These are phyloP conservation scores for Aegilops sharonensis DNA, from an alignment of 176 grass and related monocot species.

Conservation along the genomic window DNA sequence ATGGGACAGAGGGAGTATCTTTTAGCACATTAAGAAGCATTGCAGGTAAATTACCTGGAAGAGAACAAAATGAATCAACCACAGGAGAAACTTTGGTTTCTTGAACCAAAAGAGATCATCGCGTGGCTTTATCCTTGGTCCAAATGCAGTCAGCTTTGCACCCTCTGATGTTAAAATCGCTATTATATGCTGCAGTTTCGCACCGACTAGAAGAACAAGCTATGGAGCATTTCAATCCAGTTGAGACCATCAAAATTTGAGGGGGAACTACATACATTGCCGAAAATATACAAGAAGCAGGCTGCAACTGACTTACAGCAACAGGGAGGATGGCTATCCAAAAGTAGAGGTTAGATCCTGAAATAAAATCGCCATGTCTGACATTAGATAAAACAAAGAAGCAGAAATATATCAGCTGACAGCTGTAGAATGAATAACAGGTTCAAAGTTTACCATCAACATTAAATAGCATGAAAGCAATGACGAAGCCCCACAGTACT, in stretches of 20 bases:
- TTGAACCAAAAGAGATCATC: conserved; percentile 99
- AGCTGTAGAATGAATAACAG: neutral
- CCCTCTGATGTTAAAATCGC: conserved; percentile 84
- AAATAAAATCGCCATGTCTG: conserved; percentile 25
- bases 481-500: conserved; percentile 85
- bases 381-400: neutral
- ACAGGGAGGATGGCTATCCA: conserved; percentile 98
- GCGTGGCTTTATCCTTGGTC: conserved; percentile 64
- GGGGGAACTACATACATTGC: neutral
- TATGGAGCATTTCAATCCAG: conserved; percentile 31
- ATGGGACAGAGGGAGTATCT: no score
- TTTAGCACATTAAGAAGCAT: conserved; percentile 20
- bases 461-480: conserved; percentile 98
- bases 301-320: conserved; percentile 47
- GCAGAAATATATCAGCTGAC: neutral
- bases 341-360: conserved; percentile 96
- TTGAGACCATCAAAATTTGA: neutral
- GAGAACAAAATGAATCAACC: conserved; percentile 94
- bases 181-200: conserved; percentile 94
- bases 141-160: conserved; percentile 64
- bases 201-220: conserved; percentile 95
- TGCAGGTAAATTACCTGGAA: conserved; percentile 58
- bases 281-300: neutral
- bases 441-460: conserved; percentile 55
- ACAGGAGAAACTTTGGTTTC: conserved; percentile 86